Conservation (phyloP, 306 rosid genomes). For the Albizia julibrissin region DNA sequence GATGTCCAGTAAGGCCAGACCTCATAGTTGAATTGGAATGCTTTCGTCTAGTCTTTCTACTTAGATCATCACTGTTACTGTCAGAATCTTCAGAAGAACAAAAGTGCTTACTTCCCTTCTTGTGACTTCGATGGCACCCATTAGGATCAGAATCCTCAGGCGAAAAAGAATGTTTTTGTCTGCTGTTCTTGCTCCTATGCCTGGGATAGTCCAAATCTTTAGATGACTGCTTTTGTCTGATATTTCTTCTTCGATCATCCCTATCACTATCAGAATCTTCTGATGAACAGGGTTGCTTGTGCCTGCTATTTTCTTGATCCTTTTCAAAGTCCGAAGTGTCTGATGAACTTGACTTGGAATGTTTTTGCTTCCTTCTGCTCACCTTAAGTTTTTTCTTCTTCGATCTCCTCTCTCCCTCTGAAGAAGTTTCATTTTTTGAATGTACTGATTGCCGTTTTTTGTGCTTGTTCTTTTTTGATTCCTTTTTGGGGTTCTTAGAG, state of each 20-base stretch:
- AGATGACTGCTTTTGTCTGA: conserved; percentile 35
- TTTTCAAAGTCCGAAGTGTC: conserved; percentile 51
- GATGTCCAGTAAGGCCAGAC: conserved; percentile 8
- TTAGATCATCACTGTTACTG: conserved; percentile 36
- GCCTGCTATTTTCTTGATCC: conserved; percentile 40
- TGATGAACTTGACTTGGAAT: conserved; percentile 51
- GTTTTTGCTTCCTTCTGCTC: conserved; percentile 49
- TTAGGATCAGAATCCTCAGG: conserved; percentile 29
- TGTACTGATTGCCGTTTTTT: conserved; percentile 42
- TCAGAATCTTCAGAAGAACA: conserved; percentile 55
- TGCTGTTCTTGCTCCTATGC: conserved; percentile 39
- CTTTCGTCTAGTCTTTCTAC: conserved; percentile 45
- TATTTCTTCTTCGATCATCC: conserved; percentile 39
- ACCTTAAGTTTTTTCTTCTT: conserved; percentile 47
- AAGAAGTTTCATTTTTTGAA: conserved; percentile 47
- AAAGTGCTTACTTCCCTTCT: conserved; percentile 27
- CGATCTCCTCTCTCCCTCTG: conserved; percentile 45
- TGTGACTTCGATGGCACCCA: conserved; percentile 31
- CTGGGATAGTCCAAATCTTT: conserved; percentile 35
- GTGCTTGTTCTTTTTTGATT: conserved; percentile 61
- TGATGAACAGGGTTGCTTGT: conserved; percentile 36
- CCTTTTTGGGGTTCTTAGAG: conserved; percentile 64
- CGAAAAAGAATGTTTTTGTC: conserved; percentile 34
- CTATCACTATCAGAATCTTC: conserved; percentile 48
- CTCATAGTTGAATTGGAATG: conserved; percentile 21